Evolutionary conservation across 2,329 filamentous ascomycete genomes (phyloP).

Genomic region (Claviceps sp.): DNA sequence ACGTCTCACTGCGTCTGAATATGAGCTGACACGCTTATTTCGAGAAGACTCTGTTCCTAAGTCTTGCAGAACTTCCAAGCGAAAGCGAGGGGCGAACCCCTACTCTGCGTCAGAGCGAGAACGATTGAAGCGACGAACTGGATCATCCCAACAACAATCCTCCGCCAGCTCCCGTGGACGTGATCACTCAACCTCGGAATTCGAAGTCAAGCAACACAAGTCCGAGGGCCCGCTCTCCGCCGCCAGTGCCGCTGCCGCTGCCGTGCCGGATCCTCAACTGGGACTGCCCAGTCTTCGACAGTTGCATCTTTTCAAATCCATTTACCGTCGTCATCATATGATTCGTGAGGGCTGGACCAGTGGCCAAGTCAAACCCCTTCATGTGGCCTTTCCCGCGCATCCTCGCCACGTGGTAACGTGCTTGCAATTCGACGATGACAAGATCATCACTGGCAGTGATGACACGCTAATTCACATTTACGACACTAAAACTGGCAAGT

Average conservation of each 20-base stretch:
- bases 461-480: conserved; percentile 97
- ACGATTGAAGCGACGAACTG: conserved; percentile 39
- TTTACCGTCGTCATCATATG: conserved; percentile 85
- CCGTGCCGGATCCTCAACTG: conserved; percentile 69
- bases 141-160: conserved; percentile 26
- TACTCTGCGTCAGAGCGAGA: conserved; percentile 35
- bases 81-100: conserved; percentile 38
- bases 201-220: conserved; percentile 34
- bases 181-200: conserved; percentile 24
- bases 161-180: conserved; percentile 21
- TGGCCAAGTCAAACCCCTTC: conserved; percentile 68
- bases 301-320: conserved; percentile 88
- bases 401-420: conserved; percentile 95
- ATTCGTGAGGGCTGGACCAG: conserved; percentile 89
- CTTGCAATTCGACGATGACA: conserved; percentile 93
- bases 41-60: conserved; percentile 31
- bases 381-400: conserved; percentile 93
- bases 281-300: conserved; percentile 67
- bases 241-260: conserved; percentile 69
- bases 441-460: conserved; percentile 94
- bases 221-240: conserved; percentile 78
- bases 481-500: conserved; percentile 83
- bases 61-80: conserved; percentile 35
- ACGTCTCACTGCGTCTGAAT: conserved; percentile 38
- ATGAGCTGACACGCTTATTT: conserved; percentile 30